Evolutionary conservation across 2,329 filamentous ascomycete genomes (phyloP).

Genomic region (Cylindrodendrum hubeiense): DNA sequence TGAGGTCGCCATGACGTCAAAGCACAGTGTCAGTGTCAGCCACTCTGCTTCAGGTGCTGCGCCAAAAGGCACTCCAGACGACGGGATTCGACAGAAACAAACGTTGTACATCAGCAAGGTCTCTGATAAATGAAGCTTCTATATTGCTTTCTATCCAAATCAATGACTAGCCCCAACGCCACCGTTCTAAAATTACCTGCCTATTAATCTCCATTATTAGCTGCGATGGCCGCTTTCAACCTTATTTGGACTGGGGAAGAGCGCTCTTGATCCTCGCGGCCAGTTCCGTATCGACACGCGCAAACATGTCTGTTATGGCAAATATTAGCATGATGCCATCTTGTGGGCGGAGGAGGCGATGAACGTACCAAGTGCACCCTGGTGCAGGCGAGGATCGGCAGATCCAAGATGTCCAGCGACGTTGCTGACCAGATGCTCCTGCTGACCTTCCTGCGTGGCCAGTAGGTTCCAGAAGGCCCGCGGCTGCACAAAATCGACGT

Average conservation of each 20-base stretch:
- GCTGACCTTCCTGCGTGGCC: constrained; percentile 7
- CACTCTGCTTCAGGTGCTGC: too few species aligned
- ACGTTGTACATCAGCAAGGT: too few species aligned
- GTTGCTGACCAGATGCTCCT: constrained; percentile 8
- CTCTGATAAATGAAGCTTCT: too few species aligned
- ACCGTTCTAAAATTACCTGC: neutral
- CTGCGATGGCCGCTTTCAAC: neutral
- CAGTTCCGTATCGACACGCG: constrained; percentile 3
- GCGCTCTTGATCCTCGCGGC: constrained; percentile 3
- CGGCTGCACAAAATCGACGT: constrained; percentile 18
- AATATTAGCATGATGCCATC: neutral
- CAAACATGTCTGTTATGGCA: neutral
- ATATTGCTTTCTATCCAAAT: neutral
- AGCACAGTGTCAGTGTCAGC: too few species aligned
- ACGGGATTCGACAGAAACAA: too few species aligned
- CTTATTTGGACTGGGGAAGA: neutral
- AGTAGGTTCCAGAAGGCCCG: constrained; percentile 17
- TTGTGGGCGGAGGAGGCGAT: too few species aligned
- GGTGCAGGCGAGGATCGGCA: neutral
- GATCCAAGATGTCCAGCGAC: constrained; percentile 5
- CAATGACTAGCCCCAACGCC: neutral
- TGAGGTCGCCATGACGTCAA: too few species aligned
- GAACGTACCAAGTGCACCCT: constrained; percentile 10
- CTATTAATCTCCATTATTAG: neutral
- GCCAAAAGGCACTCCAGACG: too few species aligned